A percentile compares a stretch with the other conserved stretches of the same genome.
Conservation (phyloP, 192 early-diverging fungal genomes). For the Backusella psychrophila region DNA sequence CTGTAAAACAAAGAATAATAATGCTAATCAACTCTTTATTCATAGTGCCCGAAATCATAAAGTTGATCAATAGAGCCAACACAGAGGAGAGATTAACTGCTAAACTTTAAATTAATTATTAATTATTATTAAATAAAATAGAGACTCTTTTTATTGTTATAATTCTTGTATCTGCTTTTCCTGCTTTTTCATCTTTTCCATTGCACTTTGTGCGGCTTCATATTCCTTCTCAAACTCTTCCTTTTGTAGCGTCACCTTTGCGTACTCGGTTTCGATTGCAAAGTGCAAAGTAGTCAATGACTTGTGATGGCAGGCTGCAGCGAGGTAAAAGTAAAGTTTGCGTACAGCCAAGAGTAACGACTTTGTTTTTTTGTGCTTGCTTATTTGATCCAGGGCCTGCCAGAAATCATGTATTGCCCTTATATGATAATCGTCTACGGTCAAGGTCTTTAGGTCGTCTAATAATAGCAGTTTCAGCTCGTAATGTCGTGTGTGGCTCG, state of each 20-base stretch:
- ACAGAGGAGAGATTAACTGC: not conserved
- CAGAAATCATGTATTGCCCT: constrained; percentile 5
- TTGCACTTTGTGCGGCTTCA: constrained; percentile 1
- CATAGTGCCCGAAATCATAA: constrained; percentile 16
- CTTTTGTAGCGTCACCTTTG: not conserved
- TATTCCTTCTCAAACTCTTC: constrained; percentile 7
- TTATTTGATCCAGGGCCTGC: not conserved
- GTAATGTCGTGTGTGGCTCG: not conserved
- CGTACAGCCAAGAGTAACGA: not conserved
- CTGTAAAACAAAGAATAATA: not conserved
- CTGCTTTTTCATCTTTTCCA: not conserved
- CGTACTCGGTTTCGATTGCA: not conserved
- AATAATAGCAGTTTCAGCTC: not conserved
- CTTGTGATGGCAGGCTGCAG: not conserved
- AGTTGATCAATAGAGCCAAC: not conserved
- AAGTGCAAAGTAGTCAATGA: not conserved
- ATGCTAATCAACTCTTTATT: not conserved
- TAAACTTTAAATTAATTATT: constrained; percentile 14
- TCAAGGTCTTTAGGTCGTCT: not conserved
- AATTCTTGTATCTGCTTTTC: not conserved
- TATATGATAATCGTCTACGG: not conserved
- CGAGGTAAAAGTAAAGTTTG: constrained; percentile 15
- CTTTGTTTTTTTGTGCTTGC: not conserved
- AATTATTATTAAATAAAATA: not conserved
- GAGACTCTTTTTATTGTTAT: not conserved